Conservation (phyloP, 257 asterid genomes). For the Solanum appendiculatum region DNA sequence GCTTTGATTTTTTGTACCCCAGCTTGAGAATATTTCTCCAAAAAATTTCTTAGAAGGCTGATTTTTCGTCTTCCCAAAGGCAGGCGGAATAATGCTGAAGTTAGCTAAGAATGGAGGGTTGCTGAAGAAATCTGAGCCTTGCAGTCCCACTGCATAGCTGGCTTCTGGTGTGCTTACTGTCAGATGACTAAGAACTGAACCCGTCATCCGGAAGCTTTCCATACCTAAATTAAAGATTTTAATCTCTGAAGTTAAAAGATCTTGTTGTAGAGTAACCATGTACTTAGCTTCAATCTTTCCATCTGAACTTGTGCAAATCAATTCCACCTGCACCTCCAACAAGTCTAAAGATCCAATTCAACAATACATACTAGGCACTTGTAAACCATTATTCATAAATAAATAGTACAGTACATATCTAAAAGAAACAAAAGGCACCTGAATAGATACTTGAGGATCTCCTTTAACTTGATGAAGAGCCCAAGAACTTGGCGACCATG, state of each 20-base stretch:
- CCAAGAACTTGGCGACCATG: slow-evolving; percentile 54
- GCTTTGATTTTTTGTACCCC: slow-evolving; percentile 7
- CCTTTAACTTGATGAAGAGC: slow-evolving; percentile 34
- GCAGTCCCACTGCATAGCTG: slow-evolving; percentile 51
- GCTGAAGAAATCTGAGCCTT: slow-evolving; percentile 54
- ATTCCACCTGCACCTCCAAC: slow-evolving; percentile 35
- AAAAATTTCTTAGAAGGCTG: slow-evolving; percentile 12
- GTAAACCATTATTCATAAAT: not conserved
- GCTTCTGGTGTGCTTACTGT: slow-evolving; percentile 79
- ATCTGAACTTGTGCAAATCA: slow-evolving; percentile 24
- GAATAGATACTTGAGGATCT: slow-evolving; percentile 43
- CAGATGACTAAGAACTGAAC: slow-evolving; percentile 56
- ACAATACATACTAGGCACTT: not conserved
- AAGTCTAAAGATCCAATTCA: not conserved
- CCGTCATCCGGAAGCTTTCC: slow-evolving; percentile 28
- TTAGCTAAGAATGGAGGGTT: slow-evolving; percentile 35
- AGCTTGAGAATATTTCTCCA: slow-evolving; percentile 23
- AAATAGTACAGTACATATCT: not conserved
- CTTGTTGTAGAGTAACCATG: slow-evolving; percentile 34
- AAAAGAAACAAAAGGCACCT: slow-evolving; percentile 17
- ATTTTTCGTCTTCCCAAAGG: slow-evolving; percentile 5
- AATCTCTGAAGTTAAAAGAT: slow-evolving; percentile 41
- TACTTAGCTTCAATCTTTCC: slow-evolving; percentile 31
- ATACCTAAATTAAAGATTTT: slow-evolving; percentile 25
- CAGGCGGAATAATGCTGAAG: slow-evolving; percentile 53